These are phyloP conservation scores for Pseudoperonospora humuli DNA, from an alignment of 352 stramenopile species.

Conservation along the genomic window DNA sequence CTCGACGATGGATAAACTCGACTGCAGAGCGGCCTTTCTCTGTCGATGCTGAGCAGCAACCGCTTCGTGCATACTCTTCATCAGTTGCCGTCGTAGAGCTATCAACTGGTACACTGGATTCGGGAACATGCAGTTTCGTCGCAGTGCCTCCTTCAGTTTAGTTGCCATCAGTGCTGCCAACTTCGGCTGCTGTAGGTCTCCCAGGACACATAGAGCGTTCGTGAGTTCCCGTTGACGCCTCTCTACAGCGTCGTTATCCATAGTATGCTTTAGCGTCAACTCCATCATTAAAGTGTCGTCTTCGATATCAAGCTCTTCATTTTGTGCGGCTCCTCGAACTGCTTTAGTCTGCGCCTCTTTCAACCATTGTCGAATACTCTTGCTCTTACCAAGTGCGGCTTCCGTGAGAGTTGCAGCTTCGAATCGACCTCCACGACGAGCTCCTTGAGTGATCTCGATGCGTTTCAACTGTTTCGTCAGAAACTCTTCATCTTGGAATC, in stretches of 20 bases:
- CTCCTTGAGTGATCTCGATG: slow-evolving; percentile 38
- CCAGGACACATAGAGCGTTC: slow-evolving; percentile 47
- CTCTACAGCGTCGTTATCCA: slow-evolving; percentile 4
- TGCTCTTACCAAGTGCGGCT: neutral
- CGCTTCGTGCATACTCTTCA: slow-evolving; percentile 51
- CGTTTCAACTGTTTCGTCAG: slow-evolving; percentile 56
- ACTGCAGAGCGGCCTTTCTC: slow-evolving; percentile 16
- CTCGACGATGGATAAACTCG: slow-evolving; percentile 10
- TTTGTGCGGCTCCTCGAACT: slow-evolving; percentile 9
- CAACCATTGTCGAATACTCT: slow-evolving; percentile 21
- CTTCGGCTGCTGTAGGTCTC: slow-evolving; percentile 34
- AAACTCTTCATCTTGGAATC: slow-evolving; percentile 62
- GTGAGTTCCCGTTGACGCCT: slow-evolving; percentile 30
- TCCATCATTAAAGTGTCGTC: slow-evolving; percentile 7
- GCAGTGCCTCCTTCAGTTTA: slow-evolving; percentile 42
- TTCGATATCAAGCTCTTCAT: slow-evolving; percentile 23
- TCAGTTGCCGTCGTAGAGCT: slow-evolving; percentile 40
- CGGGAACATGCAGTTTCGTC: slow-evolving; percentile 28
- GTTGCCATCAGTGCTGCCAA: slow-evolving; percentile 34
- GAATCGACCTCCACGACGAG: slow-evolving; percentile 10
- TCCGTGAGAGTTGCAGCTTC: neutral
- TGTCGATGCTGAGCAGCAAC: slow-evolving; percentile 40
- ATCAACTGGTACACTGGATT: slow-evolving; percentile 57
- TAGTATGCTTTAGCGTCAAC: neutral
- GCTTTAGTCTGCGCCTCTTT: slow-evolving; percentile 14